Evolutionary conservation across 306 rosid species (phyloP).

Genomic region (Macrotyloma uniflorum): DNA sequence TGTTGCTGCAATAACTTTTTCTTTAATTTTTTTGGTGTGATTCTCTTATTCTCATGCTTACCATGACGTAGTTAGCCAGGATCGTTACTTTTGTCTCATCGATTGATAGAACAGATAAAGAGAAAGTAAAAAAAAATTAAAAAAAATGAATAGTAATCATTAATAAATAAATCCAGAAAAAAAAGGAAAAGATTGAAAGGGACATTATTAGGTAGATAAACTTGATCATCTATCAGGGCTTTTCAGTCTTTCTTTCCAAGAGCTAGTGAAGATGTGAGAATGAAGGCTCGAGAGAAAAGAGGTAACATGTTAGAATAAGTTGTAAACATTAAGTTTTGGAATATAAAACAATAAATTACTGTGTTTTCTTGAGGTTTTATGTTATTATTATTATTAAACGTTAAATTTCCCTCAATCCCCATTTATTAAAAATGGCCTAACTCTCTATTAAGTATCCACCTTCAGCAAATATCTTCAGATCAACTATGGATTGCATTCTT

Average conservation of each 20-base stretch:
- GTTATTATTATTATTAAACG: too few relatives aligned
- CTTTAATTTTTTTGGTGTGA: background rate
- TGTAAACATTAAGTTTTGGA: too few relatives aligned
- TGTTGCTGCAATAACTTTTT: background rate
- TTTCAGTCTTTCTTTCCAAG: too few relatives aligned
- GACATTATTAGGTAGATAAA: background rate
- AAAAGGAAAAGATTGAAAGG: background rate
- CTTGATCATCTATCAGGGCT: background rate
- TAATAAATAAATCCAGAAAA: background rate
- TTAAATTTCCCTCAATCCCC: too few relatives aligned
- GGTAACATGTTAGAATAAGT: background rate
- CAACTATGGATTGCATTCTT: too few relatives aligned
- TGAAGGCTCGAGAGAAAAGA: background rate
- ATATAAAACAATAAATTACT: too few relatives aligned
- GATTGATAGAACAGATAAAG: background rate
- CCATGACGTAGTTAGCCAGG: background rate
- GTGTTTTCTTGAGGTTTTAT: too few relatives aligned
- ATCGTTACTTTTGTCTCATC: background rate
- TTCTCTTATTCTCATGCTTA: background rate
- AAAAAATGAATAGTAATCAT: background rate
- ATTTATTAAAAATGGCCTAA: too few relatives aligned
- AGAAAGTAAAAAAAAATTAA: background rate
- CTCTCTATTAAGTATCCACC: too few relatives aligned
- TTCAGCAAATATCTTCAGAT: too few relatives aligned
- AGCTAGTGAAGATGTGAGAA: background rate